Percentiles rank a stretch among this genome's conserved stretches.
Evolutionary conservation across 1,284 basidiomycete genomes (phyloP).

Genomic region (Ustilago xerochloae): DNA sequence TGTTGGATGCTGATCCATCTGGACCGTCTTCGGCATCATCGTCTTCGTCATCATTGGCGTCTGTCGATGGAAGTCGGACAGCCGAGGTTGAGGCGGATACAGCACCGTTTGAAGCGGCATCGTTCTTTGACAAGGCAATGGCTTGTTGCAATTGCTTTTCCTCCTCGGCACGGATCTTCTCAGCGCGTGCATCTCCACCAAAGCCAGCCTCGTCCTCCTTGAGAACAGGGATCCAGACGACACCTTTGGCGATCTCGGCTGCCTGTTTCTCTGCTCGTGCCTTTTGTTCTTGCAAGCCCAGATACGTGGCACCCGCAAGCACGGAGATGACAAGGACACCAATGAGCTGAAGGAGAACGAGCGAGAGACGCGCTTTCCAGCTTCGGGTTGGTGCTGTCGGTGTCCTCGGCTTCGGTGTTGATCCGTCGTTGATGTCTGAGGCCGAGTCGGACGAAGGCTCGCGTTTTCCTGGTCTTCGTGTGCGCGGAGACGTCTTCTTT

Average conservation of each 20-base stretch:
- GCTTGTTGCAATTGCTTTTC: conserved; percentile 36
- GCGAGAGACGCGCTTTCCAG: conserved; percentile 34
- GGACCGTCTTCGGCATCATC: conserved; percentile 26
- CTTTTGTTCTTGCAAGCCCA: conserved; percentile 54
- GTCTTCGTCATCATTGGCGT: conserved; percentile 25
- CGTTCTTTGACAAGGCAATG: conserved; percentile 28
- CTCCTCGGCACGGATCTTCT: conserved; percentile 35
- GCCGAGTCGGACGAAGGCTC: neutral
- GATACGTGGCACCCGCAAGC: conserved; percentile 44
- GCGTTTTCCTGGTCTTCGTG: conserved; percentile 21
- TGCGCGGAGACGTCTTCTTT: conserved; percentile 8
- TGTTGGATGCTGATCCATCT: conserved; percentile 9
- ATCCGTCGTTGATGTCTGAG: neutral
- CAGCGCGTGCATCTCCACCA: conserved; percentile 11
- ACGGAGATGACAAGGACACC: conserved; percentile 46
- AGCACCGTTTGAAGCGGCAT: neutral
- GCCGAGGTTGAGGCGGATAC: neutral
- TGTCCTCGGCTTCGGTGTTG: conserved; percentile 10
- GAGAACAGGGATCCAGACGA: conserved; percentile 53
- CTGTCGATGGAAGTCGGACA: neutral
- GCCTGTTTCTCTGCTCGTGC: conserved; percentile 34
- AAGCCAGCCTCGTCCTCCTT: conserved; percentile 54
- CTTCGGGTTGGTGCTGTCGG: conserved; percentile 10
- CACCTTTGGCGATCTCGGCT: conserved; percentile 52
- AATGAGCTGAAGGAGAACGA: conserved; percentile 48